A percentile compares a stretch with the other conserved stretches of the same genome.
phyloP scores from a whole-genome alignment of 305 asterid species.

The Plantago rigida region DNA sequence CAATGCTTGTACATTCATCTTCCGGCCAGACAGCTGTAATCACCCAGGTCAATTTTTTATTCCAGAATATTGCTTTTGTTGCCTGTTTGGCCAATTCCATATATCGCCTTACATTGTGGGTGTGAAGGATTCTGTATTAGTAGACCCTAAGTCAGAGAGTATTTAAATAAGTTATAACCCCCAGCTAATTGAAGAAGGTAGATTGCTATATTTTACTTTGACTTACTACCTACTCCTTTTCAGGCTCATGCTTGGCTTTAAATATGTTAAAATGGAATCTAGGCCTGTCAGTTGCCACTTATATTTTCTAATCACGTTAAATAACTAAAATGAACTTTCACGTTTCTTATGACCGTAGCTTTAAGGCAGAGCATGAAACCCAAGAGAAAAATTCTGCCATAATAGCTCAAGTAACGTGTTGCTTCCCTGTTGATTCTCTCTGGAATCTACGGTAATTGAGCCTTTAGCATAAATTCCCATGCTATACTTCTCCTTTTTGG shows the following conservation, averaged over 20 bases:
- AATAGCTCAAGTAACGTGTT: background rate
- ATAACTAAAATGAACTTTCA: background rate
- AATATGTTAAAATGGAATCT: background rate
- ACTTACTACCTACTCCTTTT: background rate
- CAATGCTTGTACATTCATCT: constrained; percentile 53
- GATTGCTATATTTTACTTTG: constrained; percentile 7
- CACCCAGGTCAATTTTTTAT: constrained; percentile 59
- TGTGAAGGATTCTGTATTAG: background rate
- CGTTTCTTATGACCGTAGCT: background rate
- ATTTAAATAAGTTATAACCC: too few species aligned
- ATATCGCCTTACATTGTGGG: background rate
- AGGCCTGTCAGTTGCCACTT: background rate
- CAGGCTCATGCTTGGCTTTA: too few species aligned
- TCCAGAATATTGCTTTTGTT: constrained; percentile 14
- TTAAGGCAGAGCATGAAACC: background rate
- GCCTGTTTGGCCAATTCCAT: background rate
- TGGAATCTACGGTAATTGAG: background rate
- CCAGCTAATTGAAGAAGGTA: background rate
- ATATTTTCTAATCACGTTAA: too few species aligned
- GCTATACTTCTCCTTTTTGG: background rate
- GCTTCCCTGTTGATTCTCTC: background rate
- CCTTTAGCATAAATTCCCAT: background rate
- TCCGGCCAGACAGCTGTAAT: constrained; percentile 55
- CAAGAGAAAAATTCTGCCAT: background rate
- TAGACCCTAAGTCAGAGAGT: background rate